phyloP scores from a whole-genome alignment of 2,329 filamentous ascomycete genomes.

The Cryoendolithus antarcticus region DNA sequence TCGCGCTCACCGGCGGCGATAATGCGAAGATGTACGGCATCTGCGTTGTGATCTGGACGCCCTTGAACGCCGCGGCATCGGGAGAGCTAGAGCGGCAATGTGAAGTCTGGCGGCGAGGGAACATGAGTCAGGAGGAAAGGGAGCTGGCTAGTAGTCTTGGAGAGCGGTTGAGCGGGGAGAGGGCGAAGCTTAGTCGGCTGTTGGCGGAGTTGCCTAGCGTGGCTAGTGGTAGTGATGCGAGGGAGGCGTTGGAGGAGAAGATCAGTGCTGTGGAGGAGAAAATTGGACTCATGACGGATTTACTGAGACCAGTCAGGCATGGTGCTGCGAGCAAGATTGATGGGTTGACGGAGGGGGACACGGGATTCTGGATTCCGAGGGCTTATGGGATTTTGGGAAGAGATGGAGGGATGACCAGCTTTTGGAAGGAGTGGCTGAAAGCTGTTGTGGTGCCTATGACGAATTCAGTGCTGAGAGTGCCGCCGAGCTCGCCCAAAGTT shows the following conservation, averaged over 20 bases:
- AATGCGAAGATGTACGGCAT: conserved; percentile 87
- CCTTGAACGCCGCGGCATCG: conserved; percentile 67
- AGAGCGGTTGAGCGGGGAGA: conserved; percentile 72
- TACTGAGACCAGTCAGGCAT: conserved; percentile 81
- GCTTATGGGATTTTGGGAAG: conserved; percentile 86
- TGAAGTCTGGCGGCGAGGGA: conserved; percentile 40
- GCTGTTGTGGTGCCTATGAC: conserved; percentile 93
- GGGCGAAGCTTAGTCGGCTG: conserved; percentile 79
- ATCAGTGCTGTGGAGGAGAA: conserved; percentile 96
- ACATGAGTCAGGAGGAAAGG: conserved; percentile 82
- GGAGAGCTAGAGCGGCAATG: conserved; percentile 63
- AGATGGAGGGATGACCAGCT: conserved; percentile 69
- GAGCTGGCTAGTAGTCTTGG: conserved; percentile 87
- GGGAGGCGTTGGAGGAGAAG: conserved; percentile 80
- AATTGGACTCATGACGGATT: conserved; percentile 91
- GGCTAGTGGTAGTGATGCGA: conserved; percentile 64
- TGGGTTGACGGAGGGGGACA: conserved; percentile 87
- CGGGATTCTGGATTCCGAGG: conserved; percentile 86
- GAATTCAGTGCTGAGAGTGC: conserved; percentile 73
- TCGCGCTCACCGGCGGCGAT: conserved; percentile 92
- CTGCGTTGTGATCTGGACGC: conserved; percentile 84
- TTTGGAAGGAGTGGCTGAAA: conserved; percentile 98
- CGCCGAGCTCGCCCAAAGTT: conserved; percentile 76
- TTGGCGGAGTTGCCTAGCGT: conserved; percentile 71
- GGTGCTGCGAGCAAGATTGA: conserved; percentile 96